Conservation (phyloP, 2,329 filamentous ascomycete species). For the Ophiocordyceps robertsii region DNA sequence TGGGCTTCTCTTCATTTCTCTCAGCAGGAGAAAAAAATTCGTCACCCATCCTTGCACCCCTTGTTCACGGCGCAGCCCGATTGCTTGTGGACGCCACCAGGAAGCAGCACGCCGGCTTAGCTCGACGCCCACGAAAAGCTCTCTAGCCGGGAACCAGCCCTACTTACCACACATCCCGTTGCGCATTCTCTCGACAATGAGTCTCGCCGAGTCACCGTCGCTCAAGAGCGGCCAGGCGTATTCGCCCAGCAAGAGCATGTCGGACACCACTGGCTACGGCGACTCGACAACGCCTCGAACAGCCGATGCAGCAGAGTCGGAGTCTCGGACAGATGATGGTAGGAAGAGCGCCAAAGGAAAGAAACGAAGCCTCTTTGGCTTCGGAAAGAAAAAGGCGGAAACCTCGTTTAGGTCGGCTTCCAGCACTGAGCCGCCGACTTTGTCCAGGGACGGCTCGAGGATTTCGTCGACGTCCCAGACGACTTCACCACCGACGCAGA, state of each 20-base stretch:
- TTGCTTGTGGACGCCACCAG: too few species aligned
- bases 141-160: not conserved
- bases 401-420: slow-evolving; percentile 22
- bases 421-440: slow-evolving; percentile 18
- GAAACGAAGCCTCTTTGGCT: slow-evolving; percentile 46
- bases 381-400: slow-evolving; percentile 47
- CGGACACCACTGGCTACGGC: slow-evolving; percentile 13
- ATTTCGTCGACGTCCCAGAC: slow-evolving; percentile 20
- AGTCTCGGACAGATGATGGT: slow-evolving; percentile 14
- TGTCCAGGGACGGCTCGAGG: slow-evolving; percentile 22
- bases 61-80: too few species aligned
- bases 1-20: too few species aligned
- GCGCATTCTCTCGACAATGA: slow-evolving; percentile 9
- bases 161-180: not conserved
- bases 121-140: not conserved
- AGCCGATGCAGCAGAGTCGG: slow-evolving; percentile 11
- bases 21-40: too few species aligned
- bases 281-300: slow-evolving; percentile 20
- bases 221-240: slow-evolving; percentile 6
- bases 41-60: too few species aligned
- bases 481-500: slow-evolving; percentile 24
- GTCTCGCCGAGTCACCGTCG: slow-evolving; percentile 14
- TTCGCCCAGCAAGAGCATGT: slow-evolving; percentile 6
- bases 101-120: not conserved
- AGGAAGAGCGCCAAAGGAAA: slow-evolving; percentile 23